Evolutionary conservation across 2,329 filamentous ascomycete genomes (phyloP).

Genomic region (Colletotrichum tofieldiae): DNA sequence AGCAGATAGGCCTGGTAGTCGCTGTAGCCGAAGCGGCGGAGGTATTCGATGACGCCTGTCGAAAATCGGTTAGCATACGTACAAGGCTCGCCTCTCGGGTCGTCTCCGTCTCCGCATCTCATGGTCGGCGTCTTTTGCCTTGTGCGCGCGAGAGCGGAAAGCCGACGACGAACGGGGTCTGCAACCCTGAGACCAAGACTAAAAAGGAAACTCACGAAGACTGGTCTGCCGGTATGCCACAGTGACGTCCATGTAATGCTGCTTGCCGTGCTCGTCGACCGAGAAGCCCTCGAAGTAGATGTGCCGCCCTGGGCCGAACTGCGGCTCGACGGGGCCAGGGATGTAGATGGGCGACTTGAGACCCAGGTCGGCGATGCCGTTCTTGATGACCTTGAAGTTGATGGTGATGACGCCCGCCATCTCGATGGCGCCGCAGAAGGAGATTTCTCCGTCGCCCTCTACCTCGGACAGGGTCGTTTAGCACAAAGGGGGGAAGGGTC

Average conservation of each 20-base stretch:
- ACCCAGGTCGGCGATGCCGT: conserved; percentile 80
- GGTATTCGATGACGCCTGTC: conserved; percentile 82
- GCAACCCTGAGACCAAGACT: background rate
- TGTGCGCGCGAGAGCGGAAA: background rate
- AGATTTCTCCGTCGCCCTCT: conserved; percentile 92
- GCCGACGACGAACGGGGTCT: background rate
- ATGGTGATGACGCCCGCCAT: conserved; percentile 94
- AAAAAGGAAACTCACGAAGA: conserved; percentile 62
- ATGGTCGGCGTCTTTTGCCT: background rate
- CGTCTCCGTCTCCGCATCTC: background rate
- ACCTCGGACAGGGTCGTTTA: background rate
- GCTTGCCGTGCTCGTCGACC: conserved; percentile 89
- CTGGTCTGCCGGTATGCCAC: conserved; percentile 89
- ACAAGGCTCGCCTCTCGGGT: background rate
- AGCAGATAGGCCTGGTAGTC: conserved; percentile 89
- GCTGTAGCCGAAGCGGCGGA: conserved; percentile 79
- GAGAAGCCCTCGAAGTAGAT: conserved; percentile 93
- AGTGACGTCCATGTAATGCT: conserved; percentile 90
- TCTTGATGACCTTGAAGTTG: conserved; percentile 90
- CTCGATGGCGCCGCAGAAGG: conserved; percentile 91
- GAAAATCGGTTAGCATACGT: background rate
- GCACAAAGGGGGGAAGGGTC: background rate
- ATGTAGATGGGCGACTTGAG: conserved; percentile 90
- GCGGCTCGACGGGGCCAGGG: conserved; percentile 89
- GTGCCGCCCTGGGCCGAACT: conserved; percentile 86